Evolutionary conservation across 139 green algal genomes (phyloP).

Genomic region (Chlamydomonas incerta): DNA sequence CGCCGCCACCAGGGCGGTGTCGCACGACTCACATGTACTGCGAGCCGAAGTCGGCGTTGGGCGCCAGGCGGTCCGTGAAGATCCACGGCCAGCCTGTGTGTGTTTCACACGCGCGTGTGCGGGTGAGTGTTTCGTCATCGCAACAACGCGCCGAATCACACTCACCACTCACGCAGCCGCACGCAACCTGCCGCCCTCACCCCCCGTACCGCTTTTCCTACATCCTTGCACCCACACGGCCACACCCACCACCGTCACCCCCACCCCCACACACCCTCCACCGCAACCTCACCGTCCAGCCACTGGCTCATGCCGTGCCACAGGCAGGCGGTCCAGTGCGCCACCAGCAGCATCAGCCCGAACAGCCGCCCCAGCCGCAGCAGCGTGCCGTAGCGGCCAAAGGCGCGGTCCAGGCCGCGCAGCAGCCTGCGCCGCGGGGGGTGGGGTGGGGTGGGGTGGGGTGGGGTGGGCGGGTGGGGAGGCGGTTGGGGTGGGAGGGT

Average conservation of each 20-base stretch:
- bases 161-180: too few species aligned
- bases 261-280: background rate
- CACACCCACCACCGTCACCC: background rate
- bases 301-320: conserved; percentile 55
- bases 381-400: conserved; percentile 48
- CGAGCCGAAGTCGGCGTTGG: too few species aligned
- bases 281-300: background rate
- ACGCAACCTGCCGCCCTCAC: too few species aligned
- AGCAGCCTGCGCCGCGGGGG: conserved; percentile 32
- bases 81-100: conserved; percentile 31
- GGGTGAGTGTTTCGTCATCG: too few species aligned
- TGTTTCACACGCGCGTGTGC: background rate
- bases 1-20: too few species aligned
- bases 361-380: conserved; percentile 58
- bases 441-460: background rate
- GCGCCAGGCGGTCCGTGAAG: background rate
- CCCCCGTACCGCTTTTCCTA: too few species aligned
- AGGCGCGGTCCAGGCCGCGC: conserved; percentile 53
- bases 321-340: conserved; percentile 60
- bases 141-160: too few species aligned
- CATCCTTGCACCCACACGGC: background rate
- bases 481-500: too few species aligned
- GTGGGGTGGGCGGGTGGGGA: background rate
- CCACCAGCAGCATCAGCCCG: conserved; percentile 53
- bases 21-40: background rate